These are phyloP conservation scores for Rhodotorula sp. DNA, from an alignment of 1,284 basidiomycete genomes.

Conservation along the genomic window DNA sequence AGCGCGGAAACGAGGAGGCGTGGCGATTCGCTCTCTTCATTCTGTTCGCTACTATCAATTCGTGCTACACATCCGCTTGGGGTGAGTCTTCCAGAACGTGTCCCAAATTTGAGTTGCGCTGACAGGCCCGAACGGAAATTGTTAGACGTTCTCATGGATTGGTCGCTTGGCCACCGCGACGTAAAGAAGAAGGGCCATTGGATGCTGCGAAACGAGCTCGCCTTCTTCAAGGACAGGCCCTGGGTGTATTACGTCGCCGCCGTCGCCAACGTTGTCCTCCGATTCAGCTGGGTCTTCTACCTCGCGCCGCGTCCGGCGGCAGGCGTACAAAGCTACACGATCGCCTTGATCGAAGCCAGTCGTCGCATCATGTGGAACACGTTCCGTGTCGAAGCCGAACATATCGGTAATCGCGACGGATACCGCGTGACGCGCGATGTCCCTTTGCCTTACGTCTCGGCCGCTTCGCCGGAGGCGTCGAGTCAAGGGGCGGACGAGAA, in stretches of 20 bases:
- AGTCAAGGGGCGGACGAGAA: conserved; percentile 8
- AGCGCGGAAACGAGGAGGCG: conserved; percentile 15
- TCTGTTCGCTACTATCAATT: conserved; percentile 33
- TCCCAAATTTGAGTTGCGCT: not conserved
- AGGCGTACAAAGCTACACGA: conserved; percentile 27
- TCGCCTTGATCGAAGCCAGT: conserved; percentile 33
- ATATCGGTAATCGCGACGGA: conserved; percentile 35
- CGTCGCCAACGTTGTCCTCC: conserved; percentile 37
- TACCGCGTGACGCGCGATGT: conserved; percentile 42
- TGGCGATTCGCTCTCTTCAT: conserved; percentile 34
- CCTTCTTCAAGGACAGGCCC: conserved; percentile 37
- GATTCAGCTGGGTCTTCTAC: conserved; percentile 43
- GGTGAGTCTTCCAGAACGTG: conserved; percentile 7
- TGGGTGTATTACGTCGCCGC: conserved; percentile 43
- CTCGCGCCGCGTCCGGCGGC: conserved; percentile 22
- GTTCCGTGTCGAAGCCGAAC: conserved; percentile 41
- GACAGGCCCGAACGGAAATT: too few species aligned
- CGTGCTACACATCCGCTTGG: conserved; percentile 26
- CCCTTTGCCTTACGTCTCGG: conserved; percentile 35
- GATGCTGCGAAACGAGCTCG: conserved; percentile 41
- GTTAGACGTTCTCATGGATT: conserved; percentile 43
- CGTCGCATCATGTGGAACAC: conserved; percentile 40
- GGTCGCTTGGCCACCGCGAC: conserved; percentile 39
- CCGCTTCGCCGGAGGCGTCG: conserved; percentile 14
- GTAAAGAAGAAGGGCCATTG: conserved; percentile 22